Evolutionary conservation across 768 basidiomycete species (phyloP), one percentile per base, ranked within the genome.

Genomic region (Xerocomellus chrysenteron): DNA sequence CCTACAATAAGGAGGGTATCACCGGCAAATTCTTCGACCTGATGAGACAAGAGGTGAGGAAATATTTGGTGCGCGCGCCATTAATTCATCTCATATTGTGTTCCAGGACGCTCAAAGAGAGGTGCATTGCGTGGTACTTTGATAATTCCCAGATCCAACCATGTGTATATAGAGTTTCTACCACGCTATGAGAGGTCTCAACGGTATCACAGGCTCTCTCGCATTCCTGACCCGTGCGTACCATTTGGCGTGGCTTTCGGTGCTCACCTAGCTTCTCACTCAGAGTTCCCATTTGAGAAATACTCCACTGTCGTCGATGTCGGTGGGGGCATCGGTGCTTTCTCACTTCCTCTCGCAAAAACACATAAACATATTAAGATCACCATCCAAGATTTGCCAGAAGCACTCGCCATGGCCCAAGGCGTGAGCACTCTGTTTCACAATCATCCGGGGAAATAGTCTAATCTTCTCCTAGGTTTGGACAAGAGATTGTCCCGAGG

Each of bases 321-420:
- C 6, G 73, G 73, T 10, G 72, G 73, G 37, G 68, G 73, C 6
- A 64, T 70, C n/a, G 74, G 73, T 5, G 58, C 65, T n/a, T 64
- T 68, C 33, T 60, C 68, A 10, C 47, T 75, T 14, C 63, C 66
- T 6, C 61, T 74, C 8, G 64, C 62, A 1, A 63, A 64, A 41
- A 62, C 37, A n/a, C 55, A 69, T 49, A 66, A 69, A 21, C 47
- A 71, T 30, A 11, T 75, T 19, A 60, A 64, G 36, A 55, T 74
- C 5, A 64, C 66, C 10, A 48, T 74, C n/a, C 73, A 74, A 16
- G 73, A 75, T 47, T 49, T 71, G 14, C 67, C 65, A 0, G 58
- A 64, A 14, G 59, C 60, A 5, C 56, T 76, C 11, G 49, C 42
- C 6, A 68, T 65, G 46, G 52, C 70, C 0, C 61, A 54, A 58